These are phyloP conservation scores for Cytospora schulzeri DNA, from an alignment of 2,329 filamentous ascomycete species.

Conservation along the genomic window DNA sequence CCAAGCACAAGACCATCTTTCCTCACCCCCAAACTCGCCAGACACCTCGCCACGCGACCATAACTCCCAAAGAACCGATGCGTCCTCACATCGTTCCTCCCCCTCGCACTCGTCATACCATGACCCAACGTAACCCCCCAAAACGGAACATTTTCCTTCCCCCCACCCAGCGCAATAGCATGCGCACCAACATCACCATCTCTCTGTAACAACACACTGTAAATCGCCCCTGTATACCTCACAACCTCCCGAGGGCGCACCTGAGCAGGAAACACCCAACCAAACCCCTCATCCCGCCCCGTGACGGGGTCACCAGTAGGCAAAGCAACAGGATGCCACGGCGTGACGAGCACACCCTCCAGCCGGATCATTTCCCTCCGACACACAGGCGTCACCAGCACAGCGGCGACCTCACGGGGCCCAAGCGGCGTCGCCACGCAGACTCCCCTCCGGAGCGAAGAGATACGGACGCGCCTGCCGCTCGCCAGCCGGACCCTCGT, in stretches of 20 bases:
- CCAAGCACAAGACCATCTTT: constrained; percentile 47
- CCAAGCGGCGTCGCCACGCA: constrained; percentile 54
- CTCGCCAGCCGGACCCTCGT: constrained; percentile 49
- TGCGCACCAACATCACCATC: constrained; percentile 49
- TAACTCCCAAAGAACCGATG: constrained; percentile 61
- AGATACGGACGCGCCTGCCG: constrained; percentile 43
- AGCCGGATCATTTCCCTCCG: constrained; percentile 48
- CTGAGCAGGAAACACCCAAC: constrained; percentile 52
- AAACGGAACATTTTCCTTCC: not conserved
- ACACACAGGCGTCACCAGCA: constrained; percentile 53
- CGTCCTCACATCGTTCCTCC: constrained; percentile 45
- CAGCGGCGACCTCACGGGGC: constrained; percentile 48
- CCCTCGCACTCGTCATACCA: constrained; percentile 42
- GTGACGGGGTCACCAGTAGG: not conserved
- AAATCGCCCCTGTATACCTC: constrained; percentile 54
- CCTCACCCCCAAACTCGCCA: constrained; percentile 41
- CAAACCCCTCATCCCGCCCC: constrained; percentile 30
- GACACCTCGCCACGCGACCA: constrained; percentile 41
- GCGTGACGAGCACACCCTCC: constrained; percentile 53
- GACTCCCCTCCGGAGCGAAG: constrained; percentile 48
- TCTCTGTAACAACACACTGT: constrained; percentile 58
- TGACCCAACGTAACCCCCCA: constrained; percentile 64
- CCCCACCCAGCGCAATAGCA: constrained; percentile 48
- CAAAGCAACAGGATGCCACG: constrained; percentile 59
- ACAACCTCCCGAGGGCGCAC: constrained; percentile 36